phyloP scores from a whole-genome alignment of 1,284 basidiomycete species.

The Pterulicium gracile region DNA sequence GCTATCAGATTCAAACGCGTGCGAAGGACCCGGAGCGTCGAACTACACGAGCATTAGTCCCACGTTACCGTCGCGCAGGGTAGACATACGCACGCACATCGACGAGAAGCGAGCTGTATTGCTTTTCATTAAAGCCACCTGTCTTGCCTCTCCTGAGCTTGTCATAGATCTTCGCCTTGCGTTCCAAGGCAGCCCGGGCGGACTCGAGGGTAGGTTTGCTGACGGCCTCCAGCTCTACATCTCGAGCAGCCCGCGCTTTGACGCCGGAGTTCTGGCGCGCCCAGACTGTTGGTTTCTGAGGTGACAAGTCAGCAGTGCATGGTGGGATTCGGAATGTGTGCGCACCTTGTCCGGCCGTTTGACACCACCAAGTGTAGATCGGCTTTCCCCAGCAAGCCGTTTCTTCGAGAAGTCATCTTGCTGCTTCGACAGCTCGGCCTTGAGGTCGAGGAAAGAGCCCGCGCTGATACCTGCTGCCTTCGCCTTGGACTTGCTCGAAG shows the following conservation, averaged over 20 bases:
- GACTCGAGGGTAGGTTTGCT: conserved; percentile 60
- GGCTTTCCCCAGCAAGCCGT: conserved; percentile 45
- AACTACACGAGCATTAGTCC: conserved; percentile 36
- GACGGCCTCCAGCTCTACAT: conserved; percentile 55
- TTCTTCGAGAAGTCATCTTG: conserved; percentile 50
- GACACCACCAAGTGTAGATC: conserved; percentile 40
- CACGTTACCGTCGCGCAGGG: neutral
- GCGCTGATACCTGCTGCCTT: conserved; percentile 61
- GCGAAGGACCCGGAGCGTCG: conserved; percentile 48
- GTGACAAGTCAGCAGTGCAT: neutral
- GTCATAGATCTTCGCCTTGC: conserved; percentile 79
- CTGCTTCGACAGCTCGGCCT: conserved; percentile 59
- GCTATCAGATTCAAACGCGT: conserved; percentile 51
- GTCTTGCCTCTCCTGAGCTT: conserved; percentile 72
- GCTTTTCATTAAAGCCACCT: conserved; percentile 68
- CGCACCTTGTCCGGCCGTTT: conserved; percentile 56
- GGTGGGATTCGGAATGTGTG: conserved; percentile 3
- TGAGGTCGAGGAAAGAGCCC: conserved; percentile 67
- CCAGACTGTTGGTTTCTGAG: conserved; percentile 66
- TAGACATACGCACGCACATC: conserved; percentile 50
- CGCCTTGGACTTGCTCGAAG: conserved; percentile 29
- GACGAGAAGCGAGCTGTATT: conserved; percentile 67
- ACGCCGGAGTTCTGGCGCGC: conserved; percentile 63
- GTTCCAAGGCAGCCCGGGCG: conserved; percentile 57
- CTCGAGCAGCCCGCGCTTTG: conserved; percentile 43